Base-by-base conservation (phyloP, 441 rosid species). In the Pelargonium australe region DNA sequence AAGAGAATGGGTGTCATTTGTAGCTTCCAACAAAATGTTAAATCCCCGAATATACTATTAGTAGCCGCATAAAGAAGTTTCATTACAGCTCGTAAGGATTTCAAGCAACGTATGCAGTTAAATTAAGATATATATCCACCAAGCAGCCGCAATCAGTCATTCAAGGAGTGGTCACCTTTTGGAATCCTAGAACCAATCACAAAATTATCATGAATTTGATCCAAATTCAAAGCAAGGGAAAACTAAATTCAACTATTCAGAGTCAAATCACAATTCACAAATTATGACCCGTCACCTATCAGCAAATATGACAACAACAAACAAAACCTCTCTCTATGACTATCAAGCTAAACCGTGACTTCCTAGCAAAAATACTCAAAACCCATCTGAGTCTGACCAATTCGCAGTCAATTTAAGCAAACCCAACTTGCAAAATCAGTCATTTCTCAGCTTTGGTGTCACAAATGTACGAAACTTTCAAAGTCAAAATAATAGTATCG, bases 151-250 rank as follows among this genome's bases (percentile, higher is more conserved):
- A 74, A 75, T 67, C 57, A 70, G 74, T 62, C 66, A 78, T 14
- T 28, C 44, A 17, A 12, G 49, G 65, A 28, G 64, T 20, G 28
- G 57, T 7, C 12, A 73, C 43, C 70, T 68, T 65, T 73, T 71
- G 66, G 73, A 83, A 77, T 81, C 84, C 80, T 76, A 67, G 58
- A 53, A 65, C 23, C 60, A 62, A 66, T 37, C 28, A 68, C 23
- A 47, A 70, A 70, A 11, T 28, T 41, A 63, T 44, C 65, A 65
- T 31, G 64, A 17, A 70, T 64, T 41, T 49, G 55, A 75, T 73
- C 58, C 68, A 67, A 78, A 74, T 68, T 69, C 61, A 68, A 70
- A 65, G 9, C 43, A 65, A 66, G 3, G 37, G 20, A 16, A 71
- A 67, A 61, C 31, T 53, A 67, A 67, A 69, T 67, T 64, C 68